Base-by-base conservation (phyloP, 176 grass and related monocot species). In the Otatea glauca region DNA sequence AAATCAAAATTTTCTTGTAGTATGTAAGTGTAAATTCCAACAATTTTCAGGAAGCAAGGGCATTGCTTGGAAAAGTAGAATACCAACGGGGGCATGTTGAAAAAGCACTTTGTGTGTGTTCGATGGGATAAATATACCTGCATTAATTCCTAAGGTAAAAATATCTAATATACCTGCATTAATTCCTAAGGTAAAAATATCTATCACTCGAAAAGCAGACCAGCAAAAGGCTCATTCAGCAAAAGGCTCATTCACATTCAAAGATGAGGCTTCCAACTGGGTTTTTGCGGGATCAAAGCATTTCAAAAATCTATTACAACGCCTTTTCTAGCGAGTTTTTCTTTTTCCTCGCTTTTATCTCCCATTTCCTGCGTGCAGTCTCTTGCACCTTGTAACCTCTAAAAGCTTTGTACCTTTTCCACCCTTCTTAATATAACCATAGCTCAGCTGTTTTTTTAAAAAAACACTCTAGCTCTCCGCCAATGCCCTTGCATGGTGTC, bases 21-120 rank as follows among this genome's bases (percentile, higher is more conserved):
- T 74, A 24, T 8, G 15, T 34, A 44, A 70, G 9, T 58, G 16
- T 60, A 56, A 89, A 70, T 64, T 16, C 78, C 63, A 17, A 55
- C 65, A 77, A 13, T 65, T 85, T 92, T 66, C 87, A 98, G 96
- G 96, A 98, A 79, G 96, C 96, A 60, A 95, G 89, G 81, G 92
- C 89, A 65, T 91, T 98, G 71, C 89, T 98, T 72, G 91, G 87
- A 76, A 95, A 81, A 72, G 41, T 98, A 49, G 93, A 98, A 78
- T 89, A 92, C 77, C 89, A 94, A 66, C 67, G 72, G 61, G 93
- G 92, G 21, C 88, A 93, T 90, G 74, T 83, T 58, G 93, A 95
- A 84, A 93, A 86, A 81, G 92, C 96, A 49, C 65, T 93, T 74
- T 86, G 49, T 65, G 84, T 65, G 82, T 95, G 68, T 94, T 90